Evolutionary conservation across 2,329 filamentous ascomycete species (phyloP), one percentile per base, ranked within the genome.

Genomic region (Xylaria sp.): DNA sequence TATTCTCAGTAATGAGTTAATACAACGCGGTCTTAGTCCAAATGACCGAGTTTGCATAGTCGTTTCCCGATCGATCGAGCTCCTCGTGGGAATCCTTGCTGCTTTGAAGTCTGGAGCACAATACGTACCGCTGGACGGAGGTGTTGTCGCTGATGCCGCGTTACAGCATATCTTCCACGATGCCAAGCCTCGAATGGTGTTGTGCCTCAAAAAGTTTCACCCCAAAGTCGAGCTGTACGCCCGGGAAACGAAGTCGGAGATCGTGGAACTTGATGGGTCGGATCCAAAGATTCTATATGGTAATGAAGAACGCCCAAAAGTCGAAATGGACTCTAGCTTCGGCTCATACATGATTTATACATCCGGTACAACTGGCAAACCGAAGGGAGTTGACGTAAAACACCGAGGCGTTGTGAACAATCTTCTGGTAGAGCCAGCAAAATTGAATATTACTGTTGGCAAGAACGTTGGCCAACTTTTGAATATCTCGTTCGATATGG

Each of bases 401-500:
- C 87, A 90, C 67, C 76, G 76, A 41, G 86, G 87, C 70, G 84
- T 88, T 20, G 81, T 83, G 18, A 89, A 89, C 74, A 72, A 72
- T 41, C 52, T 72, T 18, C 78, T 87, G 12, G 77, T 88, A 5
- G 80, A 81, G 25, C 86, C 87, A 0, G 85, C 84, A 6, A 83
- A 82, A 65, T 74, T 89, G 18, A 83, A 82, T 3, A 84, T 89
- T 59, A 76, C 72, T 12, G 76, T 80, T 2, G 86, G 86, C 13
- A 84, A 80, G 12, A 82, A 82, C 13, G 86, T 89, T 8, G 85
- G 83, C 2, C 86, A 87, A 63, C 79, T 88, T 7, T 79, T 89
- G 46, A 88, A 85, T 68, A 83, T 89, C 52, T 85, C 84, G 50
- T 89, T 89, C 69, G 87, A 89, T 70, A 89, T 89, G 86, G 85